phyloP scores from a whole-genome alignment of 2,329 filamentous ascomycete species.

The Graphiopsis chlorocephala region DNA sequence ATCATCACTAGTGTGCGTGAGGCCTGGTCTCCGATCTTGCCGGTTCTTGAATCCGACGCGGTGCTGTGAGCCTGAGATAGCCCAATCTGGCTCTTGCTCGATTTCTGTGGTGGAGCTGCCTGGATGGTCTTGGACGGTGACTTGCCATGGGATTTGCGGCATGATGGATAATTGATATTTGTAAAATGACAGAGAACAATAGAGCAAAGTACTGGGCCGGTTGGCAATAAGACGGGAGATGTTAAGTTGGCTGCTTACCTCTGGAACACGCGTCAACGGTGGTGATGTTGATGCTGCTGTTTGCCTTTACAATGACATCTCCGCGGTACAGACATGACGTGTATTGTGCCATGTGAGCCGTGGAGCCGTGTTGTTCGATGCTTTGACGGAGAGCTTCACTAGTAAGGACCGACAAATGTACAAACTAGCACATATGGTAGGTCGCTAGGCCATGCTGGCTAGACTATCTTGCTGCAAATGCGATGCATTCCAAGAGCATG shows the following conservation, averaged over 20 bases:
- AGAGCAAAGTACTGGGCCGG: no score
- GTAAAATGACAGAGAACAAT: not conserved
- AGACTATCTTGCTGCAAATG: no score
- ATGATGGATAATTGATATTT: constrained; percentile 18
- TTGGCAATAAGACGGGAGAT: not conserved
- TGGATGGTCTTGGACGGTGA: constrained; percentile 35
- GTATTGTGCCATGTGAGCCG: not conserved
- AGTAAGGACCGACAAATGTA: not conserved
- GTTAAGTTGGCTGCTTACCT: not conserved
- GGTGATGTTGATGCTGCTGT: not conserved
- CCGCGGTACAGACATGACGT: not conserved
- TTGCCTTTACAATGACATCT: not conserved
- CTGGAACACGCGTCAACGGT: not conserved
- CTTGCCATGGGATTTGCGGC: constrained; percentile 32
- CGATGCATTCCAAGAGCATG: not conserved
- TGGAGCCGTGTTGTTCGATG: not conserved
- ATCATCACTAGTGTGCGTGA: constrained; percentile 33
- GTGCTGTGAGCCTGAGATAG: constrained; percentile 34
- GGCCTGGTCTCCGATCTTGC: constrained; percentile 38
- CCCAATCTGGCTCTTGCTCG: constrained; percentile 45
- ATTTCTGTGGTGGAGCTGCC: constrained; percentile 43
- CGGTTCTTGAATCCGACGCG: constrained; percentile 41
- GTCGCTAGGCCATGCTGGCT: not conserved
- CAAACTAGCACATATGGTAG: not conserved
- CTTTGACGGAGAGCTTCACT: not conserved